Evolutionary conservation across 768 basidiomycete species (phyloP).

Genomic region (Imleria badia): DNA sequence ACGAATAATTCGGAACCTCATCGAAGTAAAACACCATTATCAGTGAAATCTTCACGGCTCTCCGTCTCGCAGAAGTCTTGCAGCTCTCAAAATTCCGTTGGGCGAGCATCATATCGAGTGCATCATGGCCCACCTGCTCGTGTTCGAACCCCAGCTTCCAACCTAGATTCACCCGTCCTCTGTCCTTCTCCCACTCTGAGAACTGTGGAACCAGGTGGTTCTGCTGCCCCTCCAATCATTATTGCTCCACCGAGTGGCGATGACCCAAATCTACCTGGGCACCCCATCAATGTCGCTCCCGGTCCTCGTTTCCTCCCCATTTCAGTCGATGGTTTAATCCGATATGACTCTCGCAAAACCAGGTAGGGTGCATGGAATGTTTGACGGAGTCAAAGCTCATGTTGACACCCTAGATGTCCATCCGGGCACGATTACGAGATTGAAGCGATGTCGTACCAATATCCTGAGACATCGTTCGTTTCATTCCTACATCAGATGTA

Average conservation of each 20-base stretch:
- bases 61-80: constrained; percentile 17
- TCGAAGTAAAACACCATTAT: constrained; percentile 11
- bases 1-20: neutral
- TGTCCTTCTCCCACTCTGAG: neutral
- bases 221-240: neutral
- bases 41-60: constrained; percentile 11
- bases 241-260: constrained; percentile 5
- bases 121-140: constrained; percentile 17
- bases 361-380: constrained; percentile 6
- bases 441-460: constrained; percentile 17
- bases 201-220: neutral
- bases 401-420: neutral
- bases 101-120: constrained; percentile 23
- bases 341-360: constrained; percentile 2
- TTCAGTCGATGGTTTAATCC: constrained; percentile 7
- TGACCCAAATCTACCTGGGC: constrained; percentile 11
- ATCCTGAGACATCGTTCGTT: constrained; percentile 22
- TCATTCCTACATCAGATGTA: neutral
- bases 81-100: constrained; percentile 17
- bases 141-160: constrained; percentile 6
- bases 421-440: constrained; percentile 3
- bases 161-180: neutral
- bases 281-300: neutral
- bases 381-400: neutral
- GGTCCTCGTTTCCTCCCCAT: constrained; percentile 16